A percentile compares a stretch with the other conserved stretches of the same genome.
These are phyloP conservation scores for Arachnomyces sp. DNA, from an alignment of 2,329 filamentous ascomycete species.

Conservation along the genomic window DNA sequence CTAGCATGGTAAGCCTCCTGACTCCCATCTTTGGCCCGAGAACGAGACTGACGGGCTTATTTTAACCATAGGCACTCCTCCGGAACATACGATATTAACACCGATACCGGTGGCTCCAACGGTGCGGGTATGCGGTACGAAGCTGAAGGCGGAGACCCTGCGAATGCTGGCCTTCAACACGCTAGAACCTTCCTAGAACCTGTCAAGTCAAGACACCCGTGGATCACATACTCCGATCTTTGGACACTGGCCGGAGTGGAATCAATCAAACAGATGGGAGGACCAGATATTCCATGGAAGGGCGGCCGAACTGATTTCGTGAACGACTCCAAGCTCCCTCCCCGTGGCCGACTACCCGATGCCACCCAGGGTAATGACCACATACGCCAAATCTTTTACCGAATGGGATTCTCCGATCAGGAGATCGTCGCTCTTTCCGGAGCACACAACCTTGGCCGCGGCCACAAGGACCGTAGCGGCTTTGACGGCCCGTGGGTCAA, in stretches of 20 bases:
- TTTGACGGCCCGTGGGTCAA: slow-evolving; percentile 55
- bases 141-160: slow-evolving; percentile 56
- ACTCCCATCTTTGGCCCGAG: not conserved
- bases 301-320: slow-evolving; percentile 56
- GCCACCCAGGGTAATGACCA: slow-evolving; percentile 49
- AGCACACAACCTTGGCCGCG: slow-evolving; percentile 51
- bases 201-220: slow-evolving; percentile 51
- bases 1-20: slow-evolving; percentile 48
- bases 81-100: slow-evolving; percentile 53
- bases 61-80: slow-evolving; percentile 48
- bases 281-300: slow-evolving; percentile 50
- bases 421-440: slow-evolving; percentile 52
- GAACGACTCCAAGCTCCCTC: slow-evolving; percentile 53
- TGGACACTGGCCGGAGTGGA: slow-evolving; percentile 57
- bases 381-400: slow-evolving; percentile 49
- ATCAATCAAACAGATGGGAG: slow-evolving; percentile 54
- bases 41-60: slow-evolving; percentile 1
- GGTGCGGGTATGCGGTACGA: slow-evolving; percentile 62
- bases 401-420: slow-evolving; percentile 55
- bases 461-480: slow-evolving; percentile 49
- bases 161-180: slow-evolving; percentile 58
- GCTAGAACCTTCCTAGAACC: slow-evolving; percentile 58
- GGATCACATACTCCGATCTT: slow-evolving; percentile 60
- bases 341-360: slow-evolving; percentile 51
- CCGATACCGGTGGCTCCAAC: slow-evolving; percentile 57